Evolutionary conservation across 768 basidiomycete species (phyloP).

Genomic region (Roridomyces roridus): DNA sequence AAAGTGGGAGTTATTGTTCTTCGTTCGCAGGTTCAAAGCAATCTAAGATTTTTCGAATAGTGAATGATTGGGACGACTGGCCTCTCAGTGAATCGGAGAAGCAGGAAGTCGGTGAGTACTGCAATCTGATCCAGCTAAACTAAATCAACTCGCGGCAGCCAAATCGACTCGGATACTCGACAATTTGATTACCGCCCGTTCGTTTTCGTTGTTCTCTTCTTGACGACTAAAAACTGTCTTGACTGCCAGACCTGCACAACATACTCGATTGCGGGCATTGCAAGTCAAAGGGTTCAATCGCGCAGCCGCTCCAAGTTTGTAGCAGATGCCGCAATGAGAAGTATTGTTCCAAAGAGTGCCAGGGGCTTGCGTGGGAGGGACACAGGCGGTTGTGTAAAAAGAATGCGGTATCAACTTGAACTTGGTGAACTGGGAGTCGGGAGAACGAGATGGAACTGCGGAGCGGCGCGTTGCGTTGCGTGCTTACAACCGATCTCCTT

Average conservation of each 20-base stretch:
- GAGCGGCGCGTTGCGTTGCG: too few relatives aligned
- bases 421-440: too few relatives aligned
- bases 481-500: too few relatives aligned
- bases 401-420: not conserved
- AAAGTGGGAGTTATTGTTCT: not conserved
- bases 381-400: constrained; percentile 8
- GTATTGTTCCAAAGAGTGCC: constrained; percentile 11
- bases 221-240: not conserved
- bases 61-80: not conserved
- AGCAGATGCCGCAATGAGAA: constrained; percentile 9
- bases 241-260: constrained; percentile 1
- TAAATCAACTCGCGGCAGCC: not conserved
- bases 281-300: not conserved
- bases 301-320: constrained; percentile 1
- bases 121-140: constrained; percentile 1
- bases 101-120: constrained; percentile 2
- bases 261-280: constrained; percentile 10
- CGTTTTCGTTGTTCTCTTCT: not conserved
- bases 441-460: too few relatives aligned
- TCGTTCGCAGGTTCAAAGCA: not conserved
- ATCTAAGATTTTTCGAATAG: constrained; percentile 1
- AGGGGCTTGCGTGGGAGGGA: constrained; percentile 16
- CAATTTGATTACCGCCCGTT: not conserved
- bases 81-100: not conserved
- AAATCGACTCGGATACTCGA: not conserved